Conservation (phyloP, 371 early-diverging fungal species). For the Apophysomyces sp. region DNA sequence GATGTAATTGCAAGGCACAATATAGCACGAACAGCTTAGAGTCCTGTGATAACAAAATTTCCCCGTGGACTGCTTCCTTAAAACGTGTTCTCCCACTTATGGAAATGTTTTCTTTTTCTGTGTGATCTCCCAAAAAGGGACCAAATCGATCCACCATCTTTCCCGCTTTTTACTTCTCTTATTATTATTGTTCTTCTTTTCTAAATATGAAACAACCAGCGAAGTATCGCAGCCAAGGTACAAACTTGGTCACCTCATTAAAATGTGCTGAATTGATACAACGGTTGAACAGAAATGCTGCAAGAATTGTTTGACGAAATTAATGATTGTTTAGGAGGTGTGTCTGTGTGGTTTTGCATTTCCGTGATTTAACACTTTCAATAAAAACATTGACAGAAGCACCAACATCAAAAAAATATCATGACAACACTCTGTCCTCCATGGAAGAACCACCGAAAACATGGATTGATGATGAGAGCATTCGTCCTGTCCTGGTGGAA, state of each 20-base stretch:
- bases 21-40: too few species aligned
- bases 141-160: not conserved
- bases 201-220: conserved; percentile 2
- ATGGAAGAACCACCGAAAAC: not conserved
- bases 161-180: not conserved
- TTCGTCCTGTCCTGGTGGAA: conserved; percentile 3
- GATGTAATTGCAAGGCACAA: too few species aligned
- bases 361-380: not conserved
- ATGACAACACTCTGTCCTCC: not conserved
- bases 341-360: not conserved
- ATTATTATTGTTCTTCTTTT: not conserved
- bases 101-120: too few species aligned
- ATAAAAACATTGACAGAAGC: not conserved
- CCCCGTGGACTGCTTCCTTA: too few species aligned
- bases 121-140: not conserved
- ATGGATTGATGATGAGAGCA: not conserved
- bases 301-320: conserved; percentile 23
- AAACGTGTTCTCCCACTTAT: too few species aligned
- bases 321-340: conserved; percentile 19
- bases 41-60: too few species aligned
- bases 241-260: not conserved
- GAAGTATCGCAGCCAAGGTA: conserved; percentile 9
- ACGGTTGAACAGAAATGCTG: conserved; percentile 9
- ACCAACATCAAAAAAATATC: not conserved
- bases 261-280: not conserved